Evolutionary conservation across 1,284 basidiomycete genomes (phyloP).

Genomic region (Microbotryum silenes-acaulis): DNA sequence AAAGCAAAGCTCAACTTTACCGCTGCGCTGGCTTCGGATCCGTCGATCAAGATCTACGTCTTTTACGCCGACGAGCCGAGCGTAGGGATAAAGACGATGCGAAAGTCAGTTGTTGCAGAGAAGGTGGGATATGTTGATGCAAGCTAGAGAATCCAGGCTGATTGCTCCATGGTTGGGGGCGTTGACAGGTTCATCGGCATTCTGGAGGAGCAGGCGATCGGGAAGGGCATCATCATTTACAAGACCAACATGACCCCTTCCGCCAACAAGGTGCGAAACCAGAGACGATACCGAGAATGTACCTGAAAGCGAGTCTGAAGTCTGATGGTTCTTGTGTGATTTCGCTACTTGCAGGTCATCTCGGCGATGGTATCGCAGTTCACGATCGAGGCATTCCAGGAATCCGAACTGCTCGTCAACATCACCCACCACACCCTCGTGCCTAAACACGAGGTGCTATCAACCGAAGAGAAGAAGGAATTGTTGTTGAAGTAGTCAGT

Average conservation of each 20-base stretch:
- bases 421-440: constrained; percentile 90
- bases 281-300: too few relatives aligned
- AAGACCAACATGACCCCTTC: constrained; percentile 93
- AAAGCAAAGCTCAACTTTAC: constrained; percentile 74
- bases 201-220: constrained; percentile 81
- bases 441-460: constrained; percentile 84
- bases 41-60: constrained; percentile 77
- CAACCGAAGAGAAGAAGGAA: constrained; percentile 73
- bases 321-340: neutral
- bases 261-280: constrained; percentile 68
- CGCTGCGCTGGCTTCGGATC: constrained; percentile 42
- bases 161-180: neutral
- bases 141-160: neutral
- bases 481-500: constrained; percentile 80
- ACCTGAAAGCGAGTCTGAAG: neutral
- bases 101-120: constrained; percentile 59
- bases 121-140: neutral
- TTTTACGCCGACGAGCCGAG: constrained; percentile 89
- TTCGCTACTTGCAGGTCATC: constrained; percentile 57
- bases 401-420: constrained; percentile 92
- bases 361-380: constrained; percentile 77
- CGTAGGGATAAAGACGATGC: constrained; percentile 90
- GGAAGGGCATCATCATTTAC: constrained; percentile 90
- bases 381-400: constrained; percentile 90
- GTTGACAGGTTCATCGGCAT: constrained; percentile 65